Base-by-base conservation (phyloP, 352 stramenopile genomes). In the Pythium vanterpoolii region DNA sequence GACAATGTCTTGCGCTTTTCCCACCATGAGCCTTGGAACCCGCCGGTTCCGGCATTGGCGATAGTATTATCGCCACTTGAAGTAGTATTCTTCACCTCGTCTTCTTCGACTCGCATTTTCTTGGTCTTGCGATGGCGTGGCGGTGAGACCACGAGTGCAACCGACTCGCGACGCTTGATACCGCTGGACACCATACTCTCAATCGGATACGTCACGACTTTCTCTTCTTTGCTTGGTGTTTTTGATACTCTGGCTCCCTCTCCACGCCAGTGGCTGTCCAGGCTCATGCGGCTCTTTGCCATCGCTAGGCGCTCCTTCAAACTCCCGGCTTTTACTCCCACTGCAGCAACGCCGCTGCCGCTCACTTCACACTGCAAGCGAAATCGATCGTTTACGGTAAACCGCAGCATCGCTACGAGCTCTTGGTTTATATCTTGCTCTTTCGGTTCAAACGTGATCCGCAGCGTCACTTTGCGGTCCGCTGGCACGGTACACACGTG, bases 401-500 rank as follows among this genome's bases (percentile, higher is more conserved):
- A 91, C 30, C 68, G 73, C 57, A 91, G 69, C 45, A 74, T 57
- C 6, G 66, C 82, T 0, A 60, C 60, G 0, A 89, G 57, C 9
- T 76, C 68, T 7, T 65, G 62, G 27, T 78, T 70, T 0, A 77
- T 58, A 54, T 90, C 84, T 1, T 54, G 43, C 1, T 62, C 30
- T 4, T 64, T 53, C 5, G 82, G 84, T 34, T 87, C 77, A 48
- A 87, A 93, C 10, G 75, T 88, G 10, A 93, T 73, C 21, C 77
- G 62, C 14, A 93, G 62, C 42, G 67, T 74, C 47, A 87, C 65
- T 0, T 74, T 73, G 48, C 78, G 72, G 1, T 85, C 65, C 0
- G 79, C 68, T 8, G 81, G 66, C n/a, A 93, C 73, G 1, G 89
- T 78, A 56, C 82, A 89, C 16, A 89, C 54, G 44, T 89, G 76